Conservation (phyloP, 257 asterid genomes). For the Solanum chiquidenum region DNA sequence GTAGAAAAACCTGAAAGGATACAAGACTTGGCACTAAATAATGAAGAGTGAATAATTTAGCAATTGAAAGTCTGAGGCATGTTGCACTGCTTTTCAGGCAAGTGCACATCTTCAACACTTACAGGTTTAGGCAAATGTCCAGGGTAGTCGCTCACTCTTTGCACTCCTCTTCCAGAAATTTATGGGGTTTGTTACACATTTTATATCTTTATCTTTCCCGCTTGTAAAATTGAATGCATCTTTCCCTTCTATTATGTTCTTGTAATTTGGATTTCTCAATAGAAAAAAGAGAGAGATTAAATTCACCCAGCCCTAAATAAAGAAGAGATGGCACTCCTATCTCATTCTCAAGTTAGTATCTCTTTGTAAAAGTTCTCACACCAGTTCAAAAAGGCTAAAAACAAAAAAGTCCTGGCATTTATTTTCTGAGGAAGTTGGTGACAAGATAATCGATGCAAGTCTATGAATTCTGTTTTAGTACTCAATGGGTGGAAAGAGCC, state of each 20-base stretch:
- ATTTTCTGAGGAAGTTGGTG: not conserved
- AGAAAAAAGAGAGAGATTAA: not conserved
- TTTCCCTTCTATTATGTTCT: not conserved
- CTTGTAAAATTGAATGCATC: not conserved
- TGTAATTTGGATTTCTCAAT: not conserved
- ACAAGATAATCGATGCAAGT: not conserved
- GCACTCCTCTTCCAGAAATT: not conserved
- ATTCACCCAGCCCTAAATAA: not conserved
- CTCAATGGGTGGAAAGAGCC: not conserved
- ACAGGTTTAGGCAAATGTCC: not conserved
- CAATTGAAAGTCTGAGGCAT: not conserved
- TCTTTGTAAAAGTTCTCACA: not conserved
- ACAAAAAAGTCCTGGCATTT: not conserved
- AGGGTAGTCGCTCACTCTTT: not conserved
- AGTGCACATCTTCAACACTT: not conserved
- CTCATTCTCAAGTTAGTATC: not conserved
- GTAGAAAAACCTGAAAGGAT: not conserved
- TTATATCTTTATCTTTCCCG: not conserved
- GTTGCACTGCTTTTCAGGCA: not conserved
- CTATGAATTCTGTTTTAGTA: not conserved
- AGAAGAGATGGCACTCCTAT: not conserved
- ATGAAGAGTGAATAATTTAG: not conserved
- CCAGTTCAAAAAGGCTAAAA: not conserved
- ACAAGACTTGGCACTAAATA: not conserved
- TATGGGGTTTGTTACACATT: not conserved